Evolutionary conservation across 1,284 basidiomycete species (phyloP).

Genomic region (Fomitopsis pinicola): DNA sequence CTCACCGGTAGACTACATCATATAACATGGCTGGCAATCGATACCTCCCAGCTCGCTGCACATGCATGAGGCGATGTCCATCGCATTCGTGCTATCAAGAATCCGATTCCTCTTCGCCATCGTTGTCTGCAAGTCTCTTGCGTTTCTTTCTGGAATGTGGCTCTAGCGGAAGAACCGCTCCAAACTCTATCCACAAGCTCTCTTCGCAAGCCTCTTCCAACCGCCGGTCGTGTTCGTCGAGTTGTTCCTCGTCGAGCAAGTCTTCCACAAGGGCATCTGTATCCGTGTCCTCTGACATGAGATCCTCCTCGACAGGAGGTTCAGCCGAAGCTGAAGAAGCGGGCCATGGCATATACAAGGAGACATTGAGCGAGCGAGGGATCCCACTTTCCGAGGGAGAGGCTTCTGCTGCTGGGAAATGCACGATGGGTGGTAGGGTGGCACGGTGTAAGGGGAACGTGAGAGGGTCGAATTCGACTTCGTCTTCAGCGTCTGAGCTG

Average conservation of each 20-base stretch:
- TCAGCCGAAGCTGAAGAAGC: conserved; percentile 6
- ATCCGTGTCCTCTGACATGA: conserved; percentile 39
- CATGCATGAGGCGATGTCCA: neutral
- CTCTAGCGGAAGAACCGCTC: neutral
- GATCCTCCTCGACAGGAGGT: conserved; percentile 18
- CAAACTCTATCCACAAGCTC: conserved; percentile 26
- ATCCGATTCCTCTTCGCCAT: conserved; percentile 2
- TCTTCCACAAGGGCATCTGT: conserved; percentile 39
- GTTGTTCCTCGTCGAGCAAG: conserved; percentile 41
- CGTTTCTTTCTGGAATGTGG: conserved; percentile 1
- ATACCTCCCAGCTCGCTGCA: neutral
- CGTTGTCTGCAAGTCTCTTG: conserved; percentile 5
- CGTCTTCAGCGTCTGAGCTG: neutral
- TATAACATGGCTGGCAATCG: too few species aligned
- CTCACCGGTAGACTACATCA: too few species aligned
- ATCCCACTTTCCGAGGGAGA: conserved; percentile 6
- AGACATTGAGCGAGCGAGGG: neutral
- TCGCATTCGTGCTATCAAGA: neutral
- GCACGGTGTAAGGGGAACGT: conserved; percentile 16
- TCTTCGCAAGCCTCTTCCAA: conserved; percentile 22
- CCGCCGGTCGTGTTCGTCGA: conserved; percentile 38
- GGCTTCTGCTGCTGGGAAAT: neutral
- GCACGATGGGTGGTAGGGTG: conserved; percentile 18
- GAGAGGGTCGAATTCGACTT: conserved; percentile 12
- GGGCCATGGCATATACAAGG: conserved; percentile 19